A percentile compares a stretch with the other conserved stretches of the same genome.
Conservation (phyloP, 129 eudicot species). For the Escallonia rubra region DNA sequence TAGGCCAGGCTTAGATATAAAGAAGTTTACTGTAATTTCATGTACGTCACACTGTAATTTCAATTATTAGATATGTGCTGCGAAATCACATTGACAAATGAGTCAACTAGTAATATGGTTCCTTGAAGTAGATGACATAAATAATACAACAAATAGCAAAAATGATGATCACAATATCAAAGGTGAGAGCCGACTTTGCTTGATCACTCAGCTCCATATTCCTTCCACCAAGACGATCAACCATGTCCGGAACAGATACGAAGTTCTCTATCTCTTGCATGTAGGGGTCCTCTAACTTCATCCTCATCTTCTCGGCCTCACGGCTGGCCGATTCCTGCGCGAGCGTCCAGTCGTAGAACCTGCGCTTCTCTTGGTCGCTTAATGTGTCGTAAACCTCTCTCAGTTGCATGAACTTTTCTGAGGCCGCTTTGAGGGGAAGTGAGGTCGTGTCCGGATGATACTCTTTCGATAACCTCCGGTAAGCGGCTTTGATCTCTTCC, state of each 20-base stretch:
- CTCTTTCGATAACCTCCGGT: conserved; percentile 76
- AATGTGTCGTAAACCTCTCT: conserved; percentile 60
- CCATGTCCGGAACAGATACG: conserved; percentile 75
- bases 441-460: conserved; percentile 96
- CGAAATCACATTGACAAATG: too few relatives aligned
- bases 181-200: conserved; percentile 83
- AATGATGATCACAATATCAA: conserved; percentile 49
- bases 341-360: conserved; percentile 85
- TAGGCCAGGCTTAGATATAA: too few relatives aligned
- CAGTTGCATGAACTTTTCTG: conserved; percentile 75
- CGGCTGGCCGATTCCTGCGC: conserved; percentile 91
- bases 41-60: too few relatives aligned
- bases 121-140: conserved; percentile 58
- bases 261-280: conserved; percentile 54
- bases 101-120: conserved; percentile 42
- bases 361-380: conserved; percentile 73
- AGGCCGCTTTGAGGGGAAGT: conserved; percentile 74
- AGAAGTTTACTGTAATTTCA: too few relatives aligned
- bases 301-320: conserved; percentile 82
- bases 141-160: conserved; percentile 56
- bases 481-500: conserved; percentile 88
- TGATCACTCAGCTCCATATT: conserved; percentile 79
- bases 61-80: too few relatives aligned
- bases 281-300: conserved; percentile 75
- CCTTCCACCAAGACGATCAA: conserved; percentile 85